Conservation (phyloP, 2,329 filamentous ascomycete species). For the Alternaria solani region DNA sequence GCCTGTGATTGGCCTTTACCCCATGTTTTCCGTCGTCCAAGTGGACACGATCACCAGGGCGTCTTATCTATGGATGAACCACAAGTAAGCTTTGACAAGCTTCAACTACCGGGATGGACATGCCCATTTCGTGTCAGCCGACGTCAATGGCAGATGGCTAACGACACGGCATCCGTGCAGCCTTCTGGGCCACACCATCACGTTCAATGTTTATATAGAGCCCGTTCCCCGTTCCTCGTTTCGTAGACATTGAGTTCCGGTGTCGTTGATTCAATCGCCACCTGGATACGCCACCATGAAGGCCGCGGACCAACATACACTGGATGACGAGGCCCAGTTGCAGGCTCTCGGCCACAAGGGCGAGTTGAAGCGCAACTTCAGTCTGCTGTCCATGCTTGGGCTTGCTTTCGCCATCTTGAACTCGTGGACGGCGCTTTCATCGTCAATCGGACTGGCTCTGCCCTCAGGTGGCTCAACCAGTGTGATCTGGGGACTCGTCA, state of each 20-base stretch:
- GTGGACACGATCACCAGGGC: not conserved
- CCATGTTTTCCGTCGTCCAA: conserved; percentile 13
- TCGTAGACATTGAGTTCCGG: not conserved
- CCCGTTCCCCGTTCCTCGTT: not conserved
- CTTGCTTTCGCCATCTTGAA: conserved; percentile 70
- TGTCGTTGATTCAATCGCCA: not conserved
- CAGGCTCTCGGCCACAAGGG: conserved; percentile 63
- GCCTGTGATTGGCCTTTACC: conserved; percentile 19
- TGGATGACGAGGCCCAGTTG: conserved; percentile 48
- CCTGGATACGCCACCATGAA: conserved; percentile 28
- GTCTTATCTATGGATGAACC: conserved; percentile 19
- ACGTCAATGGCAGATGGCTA: conserved; percentile 16
- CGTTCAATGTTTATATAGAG: conserved; percentile 1
- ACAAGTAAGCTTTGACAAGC: conserved; percentile 27
- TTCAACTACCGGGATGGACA: conserved; percentile 11
- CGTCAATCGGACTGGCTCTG: conserved; percentile 67
- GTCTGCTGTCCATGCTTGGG: conserved; percentile 66
- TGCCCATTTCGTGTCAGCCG: conserved; percentile 14
- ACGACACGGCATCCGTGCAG: not conserved
- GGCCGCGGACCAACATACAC: conserved; percentile 23
- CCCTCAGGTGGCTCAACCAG: conserved; percentile 75
- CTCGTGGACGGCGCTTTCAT: conserved; percentile 68
- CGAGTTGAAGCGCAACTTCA: conserved; percentile 67
- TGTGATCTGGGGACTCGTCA: conserved; percentile 74
- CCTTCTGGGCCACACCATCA: not conserved